Percentiles rank a stretch among this genome's conserved stretches.
phyloP scores from a whole-genome alignment of 345 rosid genomes.

The Ceriops decandra region DNA sequence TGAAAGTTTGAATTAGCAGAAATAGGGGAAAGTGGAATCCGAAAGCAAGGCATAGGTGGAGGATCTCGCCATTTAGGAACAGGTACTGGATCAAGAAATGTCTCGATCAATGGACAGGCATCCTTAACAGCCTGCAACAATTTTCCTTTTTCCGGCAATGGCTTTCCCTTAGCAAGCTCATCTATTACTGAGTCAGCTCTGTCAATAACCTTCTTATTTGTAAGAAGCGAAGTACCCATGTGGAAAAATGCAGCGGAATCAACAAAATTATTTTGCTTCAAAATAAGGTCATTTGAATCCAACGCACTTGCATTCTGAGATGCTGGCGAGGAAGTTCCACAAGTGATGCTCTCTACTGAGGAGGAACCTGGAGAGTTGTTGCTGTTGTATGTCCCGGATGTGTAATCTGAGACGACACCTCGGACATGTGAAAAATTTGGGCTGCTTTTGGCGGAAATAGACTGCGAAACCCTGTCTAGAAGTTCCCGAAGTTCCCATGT shows the following conservation, averaged over 20 bases:
- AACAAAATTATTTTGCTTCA: background rate
- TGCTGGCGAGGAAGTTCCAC: background rate
- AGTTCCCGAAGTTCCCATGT: background rate
- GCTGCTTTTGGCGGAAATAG: background rate
- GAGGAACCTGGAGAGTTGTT: background rate
- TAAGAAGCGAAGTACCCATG: background rate
- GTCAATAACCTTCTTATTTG: background rate
- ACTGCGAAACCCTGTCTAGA: background rate
- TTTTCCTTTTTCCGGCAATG: background rate
- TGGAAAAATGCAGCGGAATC: background rate
- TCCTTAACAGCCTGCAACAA: background rate
- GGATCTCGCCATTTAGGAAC: constrained; percentile 1
- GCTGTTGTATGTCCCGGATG: too few relatives aligned
- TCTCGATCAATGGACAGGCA: background rate
- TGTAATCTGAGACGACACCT: background rate
- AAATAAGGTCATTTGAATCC: background rate
- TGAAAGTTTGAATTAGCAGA: too few relatives aligned
- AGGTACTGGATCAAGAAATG: background rate
- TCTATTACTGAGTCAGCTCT: background rate
- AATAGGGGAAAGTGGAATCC: too few relatives aligned
- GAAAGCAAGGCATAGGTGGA: background rate
- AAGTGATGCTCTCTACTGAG: background rate
- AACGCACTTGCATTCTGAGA: background rate
- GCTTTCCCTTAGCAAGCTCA: background rate
- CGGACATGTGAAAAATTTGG: background rate